Evolutionary conservation across 2,329 filamentous ascomycete genomes (phyloP).

Genomic region (Fusarium abutilonis): DNA sequence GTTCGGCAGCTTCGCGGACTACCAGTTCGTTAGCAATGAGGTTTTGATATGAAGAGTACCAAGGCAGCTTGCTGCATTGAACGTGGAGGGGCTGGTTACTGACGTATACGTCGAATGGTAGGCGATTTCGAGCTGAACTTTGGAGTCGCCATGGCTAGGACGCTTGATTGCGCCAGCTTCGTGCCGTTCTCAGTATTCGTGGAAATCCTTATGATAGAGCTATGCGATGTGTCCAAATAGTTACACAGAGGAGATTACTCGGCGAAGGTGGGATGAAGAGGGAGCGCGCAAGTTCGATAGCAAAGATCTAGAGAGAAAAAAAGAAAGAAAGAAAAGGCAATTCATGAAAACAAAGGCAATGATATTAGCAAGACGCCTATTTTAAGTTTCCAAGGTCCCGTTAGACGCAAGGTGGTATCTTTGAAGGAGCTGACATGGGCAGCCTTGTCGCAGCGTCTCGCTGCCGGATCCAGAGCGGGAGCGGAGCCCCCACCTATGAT

Average conservation of each 20-base stretch:
- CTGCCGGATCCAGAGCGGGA: conserved; percentile 16
- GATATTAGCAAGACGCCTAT: conserved; percentile 4
- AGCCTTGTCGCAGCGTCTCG: conserved; percentile 13
- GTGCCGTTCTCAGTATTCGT: neutral
- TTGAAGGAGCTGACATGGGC: conserved; percentile 9
- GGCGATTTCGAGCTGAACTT: conserved; percentile 79
- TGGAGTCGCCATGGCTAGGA: conserved; percentile 51
- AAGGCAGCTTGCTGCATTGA: neutral
- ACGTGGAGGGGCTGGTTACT: conserved; percentile 45
- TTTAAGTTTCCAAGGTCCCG: conserved; percentile 19
- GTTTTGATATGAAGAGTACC: neutral
- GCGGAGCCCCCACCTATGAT: conserved; percentile 31
- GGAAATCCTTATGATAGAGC: neutral
- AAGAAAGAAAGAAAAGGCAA: neutral
- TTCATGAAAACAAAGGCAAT: neutral
- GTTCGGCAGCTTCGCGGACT: conserved; percentile 90
- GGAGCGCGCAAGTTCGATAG: neutral
- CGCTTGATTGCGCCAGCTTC: neutral
- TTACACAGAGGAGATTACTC: conserved; percentile 15
- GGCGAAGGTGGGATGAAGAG: conserved; percentile 17
- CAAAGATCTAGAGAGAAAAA: neutral
- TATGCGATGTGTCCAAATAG: neutral
- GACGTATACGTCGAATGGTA: conserved; percentile 85
- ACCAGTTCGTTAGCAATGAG: neutral
- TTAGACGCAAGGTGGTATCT: conserved; percentile 38